A percentile compares a stretch with the other conserved stretches of the same genome.
phyloP scores from a whole-genome alignment of 129 eudicot genomes.

The Pulicaria dysenterica region DNA sequence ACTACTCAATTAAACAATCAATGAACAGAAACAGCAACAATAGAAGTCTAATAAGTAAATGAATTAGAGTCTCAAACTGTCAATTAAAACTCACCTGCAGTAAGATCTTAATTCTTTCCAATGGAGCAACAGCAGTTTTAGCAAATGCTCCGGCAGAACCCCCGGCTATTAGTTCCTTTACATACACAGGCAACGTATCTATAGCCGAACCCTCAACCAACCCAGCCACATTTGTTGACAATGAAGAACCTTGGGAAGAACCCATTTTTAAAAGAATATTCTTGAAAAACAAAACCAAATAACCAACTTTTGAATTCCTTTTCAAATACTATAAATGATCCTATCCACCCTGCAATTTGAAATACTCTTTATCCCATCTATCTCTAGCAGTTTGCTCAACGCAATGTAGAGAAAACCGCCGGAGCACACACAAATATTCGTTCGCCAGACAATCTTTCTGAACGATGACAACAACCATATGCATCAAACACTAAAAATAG shows the following conservation, averaged over 20 bases:
- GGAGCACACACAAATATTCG: slow-evolving; percentile 49
- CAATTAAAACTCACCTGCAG: slow-evolving; percentile 56
- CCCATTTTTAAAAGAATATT: slow-evolving; percentile 41
- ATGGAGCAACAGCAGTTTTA: slow-evolving; percentile 91
- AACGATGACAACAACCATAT: slow-evolving; percentile 39
- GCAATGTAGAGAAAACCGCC: slow-evolving; percentile 52
- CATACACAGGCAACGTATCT: slow-evolving; percentile 78
- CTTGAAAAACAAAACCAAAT: slow-evolving; percentile 12
- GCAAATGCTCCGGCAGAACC: slow-evolving; percentile 98
- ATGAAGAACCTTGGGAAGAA: slow-evolving; percentile 70
- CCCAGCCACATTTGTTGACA: slow-evolving; percentile 61
- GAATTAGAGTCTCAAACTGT: neutral
- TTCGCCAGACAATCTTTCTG: slow-evolving; percentile 60
- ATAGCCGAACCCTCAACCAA: slow-evolving; percentile 62
- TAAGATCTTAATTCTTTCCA: slow-evolving; percentile 84
- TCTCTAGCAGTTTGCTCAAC: slow-evolving; percentile 61
- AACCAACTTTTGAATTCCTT: neutral
- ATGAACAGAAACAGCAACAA: neutral
- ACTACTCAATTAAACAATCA: neutral
- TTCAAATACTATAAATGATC: slow-evolving; percentile 3
- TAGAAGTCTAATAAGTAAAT: neutral
- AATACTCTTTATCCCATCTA: slow-evolving; percentile 86
- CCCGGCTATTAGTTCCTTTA: slow-evolving; percentile 92
- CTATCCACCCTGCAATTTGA: slow-evolving; percentile 70
- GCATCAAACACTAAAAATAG: slow-evolving; percentile 52